Base-by-base conservation (phyloP, 2,329 filamentous ascomycete species). In the Ilyonectria robusta region DNA sequence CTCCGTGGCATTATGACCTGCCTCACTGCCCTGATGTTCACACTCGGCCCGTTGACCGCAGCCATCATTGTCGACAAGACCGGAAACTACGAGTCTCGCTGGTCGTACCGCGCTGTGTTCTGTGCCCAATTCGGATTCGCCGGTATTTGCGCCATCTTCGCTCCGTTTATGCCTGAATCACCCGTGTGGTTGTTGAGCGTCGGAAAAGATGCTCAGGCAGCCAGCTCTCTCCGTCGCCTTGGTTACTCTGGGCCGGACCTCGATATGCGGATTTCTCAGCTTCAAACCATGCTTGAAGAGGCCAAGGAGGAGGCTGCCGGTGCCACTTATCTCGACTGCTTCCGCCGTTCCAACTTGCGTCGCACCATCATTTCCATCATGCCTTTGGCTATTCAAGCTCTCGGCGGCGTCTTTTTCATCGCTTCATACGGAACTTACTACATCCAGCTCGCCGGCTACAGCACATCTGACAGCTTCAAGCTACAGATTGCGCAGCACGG, bases 151-250 rank as follows among this genome's bases (percentile, higher is more conserved):
- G 68, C 76, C 37, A 17, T 76, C 13, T 65, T 79, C 10, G 70
- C 80, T 3, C 72, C 79, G 9, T 80, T 80, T 62, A 78, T 85
- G 62, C 84, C 84, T 1, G 83, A 85, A 69, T 84, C 82, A 0
- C 83, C 84, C 13, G 77, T 82, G 65, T 85, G 80, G 78, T 75
- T 84, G 4, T 66, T 73, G 9, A 77, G 75, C 31, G 75, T 77
- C 23, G 79, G 76, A 10, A 70, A 76, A n/a, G 72, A 79, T 31
- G 77, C 79, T 0, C 70, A 79, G n/a, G 82, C 81, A 1, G 70
- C 78, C 6, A 75, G 76, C 11, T 72, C 78, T 2, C 77, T 83
- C 4, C 75, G 75, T 54, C 69, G 76, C 2, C 76, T 83, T 3
- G 79, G 81, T 1, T 67, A 72, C 11, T 48, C 48, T 1, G 73